Evolutionary conservation across 805 yeast species (phyloP), one percentile per base, ranked within the genome.

Genomic region (Cyberlindnera subsufficiens): DNA sequence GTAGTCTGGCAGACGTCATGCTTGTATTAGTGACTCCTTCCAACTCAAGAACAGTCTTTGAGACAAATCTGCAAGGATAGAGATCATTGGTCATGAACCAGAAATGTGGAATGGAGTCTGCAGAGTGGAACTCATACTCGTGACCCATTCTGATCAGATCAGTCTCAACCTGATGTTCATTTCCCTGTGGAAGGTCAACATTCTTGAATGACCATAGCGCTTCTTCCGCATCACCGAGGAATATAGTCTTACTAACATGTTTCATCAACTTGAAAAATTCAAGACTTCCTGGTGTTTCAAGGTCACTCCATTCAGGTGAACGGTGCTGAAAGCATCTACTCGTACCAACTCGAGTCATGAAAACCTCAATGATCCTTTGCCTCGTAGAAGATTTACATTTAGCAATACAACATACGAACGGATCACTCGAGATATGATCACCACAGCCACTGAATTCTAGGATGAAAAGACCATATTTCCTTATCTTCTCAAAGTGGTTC

Each of bases 1-100:
- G 54, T 3, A 53, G 18, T 34, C 59, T 42, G 5, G 56, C 52
- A 13, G 35, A 18, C n/a, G 43, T 45, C 55, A 52, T 50, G 22
- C 44, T 48, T 3, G 52, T 42, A 39, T 49, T 52, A 3, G 50
- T 42, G 5, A 56, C 33, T 4, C 58, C 58, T 30, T 42, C 41
- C 13, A 55, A 30, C 13, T 11, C 36, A 19, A 33, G 32, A 10
- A 55, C 22, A 9, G 39, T 37, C 35, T 42, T 41, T 8, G 55
- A 52, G 11, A 42, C 34, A 6, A 56, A 49, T n/a, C 20, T 32
- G 38, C 55, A 56, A n/a, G 48, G 46, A 34, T 46, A 44, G 9
- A 30, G 32, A 17, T 32, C 53, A 52, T 5, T 42, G 40, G 38
- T 33, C 37, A 20, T 18, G 25, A 54, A 48, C 30, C 47, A 54